Base-by-base conservation (phyloP, 768 basidiomycete genomes). In the Megacollybia marginata region DNA sequence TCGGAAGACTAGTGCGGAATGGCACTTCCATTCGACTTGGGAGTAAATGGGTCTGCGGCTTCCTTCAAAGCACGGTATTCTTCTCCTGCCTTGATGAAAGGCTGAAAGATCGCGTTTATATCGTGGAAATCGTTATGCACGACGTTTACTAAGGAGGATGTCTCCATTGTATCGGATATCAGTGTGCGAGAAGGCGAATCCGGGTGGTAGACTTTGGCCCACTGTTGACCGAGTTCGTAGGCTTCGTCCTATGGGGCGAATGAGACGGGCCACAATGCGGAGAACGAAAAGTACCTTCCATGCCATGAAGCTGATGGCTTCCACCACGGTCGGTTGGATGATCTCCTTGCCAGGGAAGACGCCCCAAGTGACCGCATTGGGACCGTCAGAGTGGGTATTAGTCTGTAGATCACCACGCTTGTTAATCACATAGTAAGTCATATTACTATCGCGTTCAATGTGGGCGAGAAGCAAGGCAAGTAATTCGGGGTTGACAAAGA, bases 311-410 rank as follows among this genome's bases (percentile, higher is more conserved):
- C 92, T 94, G 58, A 95, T 87, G 3, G 93, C 91, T 65, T 97
- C 94, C 18, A 97, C 94, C 53, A 96, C 92, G 16, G 94, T 97
- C 18, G 94, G 94, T 62, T 95, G 92, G 44, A 95, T 71, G 57
- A 96, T 89, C 72, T 96, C 94, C 66, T 97, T 97, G 49, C 91
- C 90, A 5, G 94, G 92, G 76, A 95, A 97, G 9, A 96, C 91
- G 54, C 94, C 94, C 94, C 94, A 97, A 1, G 94, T 97, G 15
- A 97, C 92, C n/a, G 94, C 94, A 58, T 96, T 97, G 23, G 96
- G 94, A 2, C 94, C 92, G 46, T 96, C 93, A 2, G 86, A 89
- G 58, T 92, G 88, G 13, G 83, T 93, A 73, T 98, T 99, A 45
- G 96, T 97, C 49, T 85, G 81, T 46, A 99, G 72, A 64, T 98